Percentiles rank a stretch among this genome's conserved stretches.
Evolutionary conservation across 108 stramenopile genomes (phyloP).

Genomic region (Aurantiochytrium sp.): DNA sequence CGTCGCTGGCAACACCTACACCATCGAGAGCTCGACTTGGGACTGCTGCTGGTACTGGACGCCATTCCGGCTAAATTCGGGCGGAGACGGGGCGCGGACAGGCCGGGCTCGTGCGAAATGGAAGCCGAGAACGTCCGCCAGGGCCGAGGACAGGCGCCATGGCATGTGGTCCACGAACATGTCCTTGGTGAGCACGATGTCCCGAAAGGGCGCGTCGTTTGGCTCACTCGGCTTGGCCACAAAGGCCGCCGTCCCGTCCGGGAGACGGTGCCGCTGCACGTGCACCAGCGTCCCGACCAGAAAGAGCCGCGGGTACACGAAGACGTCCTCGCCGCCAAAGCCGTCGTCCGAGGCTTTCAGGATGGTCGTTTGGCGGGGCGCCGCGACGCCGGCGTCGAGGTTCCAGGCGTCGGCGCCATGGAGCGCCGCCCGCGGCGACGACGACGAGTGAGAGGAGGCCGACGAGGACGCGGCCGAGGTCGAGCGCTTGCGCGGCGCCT

Average conservation of each 20-base stretch:
- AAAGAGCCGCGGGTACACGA: background rate
- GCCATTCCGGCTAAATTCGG: no score
- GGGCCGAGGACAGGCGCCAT: background rate
- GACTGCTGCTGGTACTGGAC: no score
- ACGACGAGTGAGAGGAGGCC: no score
- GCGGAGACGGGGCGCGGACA: no score
- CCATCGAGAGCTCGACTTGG: no score
- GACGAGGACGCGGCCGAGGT: no score
- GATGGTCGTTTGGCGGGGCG: no score
- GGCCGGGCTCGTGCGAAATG: background rate
- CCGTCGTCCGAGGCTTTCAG: background rate
- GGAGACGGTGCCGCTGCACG: background rate
- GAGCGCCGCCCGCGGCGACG: no score
- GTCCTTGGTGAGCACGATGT: background rate
- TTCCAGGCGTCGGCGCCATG: no score
- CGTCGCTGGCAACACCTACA: no score
- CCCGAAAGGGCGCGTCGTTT: background rate
- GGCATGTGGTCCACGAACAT: conserved; percentile 30
- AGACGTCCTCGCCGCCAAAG: background rate
- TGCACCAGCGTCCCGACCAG: background rate
- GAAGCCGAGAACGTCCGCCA: background rate
- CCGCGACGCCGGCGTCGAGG: no score
- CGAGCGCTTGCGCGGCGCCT: background rate
- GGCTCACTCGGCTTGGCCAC: background rate
- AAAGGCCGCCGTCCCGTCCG: background rate